Base-by-base conservation (phyloP, 495 filamentous ascomycete genomes). In the Rusavskia elegans region DNA sequence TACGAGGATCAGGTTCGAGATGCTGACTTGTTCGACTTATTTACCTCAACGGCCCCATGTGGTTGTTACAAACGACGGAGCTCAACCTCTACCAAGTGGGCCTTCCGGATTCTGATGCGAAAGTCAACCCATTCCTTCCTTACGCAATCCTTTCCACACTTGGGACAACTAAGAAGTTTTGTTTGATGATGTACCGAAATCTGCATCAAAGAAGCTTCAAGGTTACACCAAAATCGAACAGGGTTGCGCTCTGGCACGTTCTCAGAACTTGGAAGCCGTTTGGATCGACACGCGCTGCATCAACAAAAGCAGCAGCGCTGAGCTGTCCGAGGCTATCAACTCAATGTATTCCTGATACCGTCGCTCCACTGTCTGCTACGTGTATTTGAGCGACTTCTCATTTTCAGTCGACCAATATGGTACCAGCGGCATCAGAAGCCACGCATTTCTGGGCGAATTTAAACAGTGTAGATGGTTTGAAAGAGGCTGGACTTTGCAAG, bases 311-410 rank as follows among this genome's bases (percentile, higher is more conserved):
- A 65, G 58, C 45, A 53, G 54, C n/a, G 54, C 55, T 0, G 67
- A 71, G 19, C 50, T 67, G 0, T 44, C n/a, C n/a, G n/a, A n/a
- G n/a, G n/a, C n/a, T n/a, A n/a, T n/a, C n/a, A n/a, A n/a, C n/a
- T n/a, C n/a, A 45, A 71, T 71, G 67, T 70, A 62, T 42, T 48
- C 42, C 13, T 70, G 62, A 61, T 72, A 72, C 48, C 38, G 56
- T 13, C 39, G 62, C 1, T 46, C 67, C 6, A 17, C 1, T 0
- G 8, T 59, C 4, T 70, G 67, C 54, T 71, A 66, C 17, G 64
- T 57, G 17, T 66, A 64, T 51, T 57, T 68, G 20, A 10, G 13
- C 46, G 46, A 49, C 3, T 19, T 49, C 29, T 48, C 21, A 4
- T 23, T 14, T 5, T 17, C 13, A 25, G 21, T 16, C 13, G 21